Conservation (phyloP, 768 basidiomycete genomes). For the Auriculariales sp. region DNA sequence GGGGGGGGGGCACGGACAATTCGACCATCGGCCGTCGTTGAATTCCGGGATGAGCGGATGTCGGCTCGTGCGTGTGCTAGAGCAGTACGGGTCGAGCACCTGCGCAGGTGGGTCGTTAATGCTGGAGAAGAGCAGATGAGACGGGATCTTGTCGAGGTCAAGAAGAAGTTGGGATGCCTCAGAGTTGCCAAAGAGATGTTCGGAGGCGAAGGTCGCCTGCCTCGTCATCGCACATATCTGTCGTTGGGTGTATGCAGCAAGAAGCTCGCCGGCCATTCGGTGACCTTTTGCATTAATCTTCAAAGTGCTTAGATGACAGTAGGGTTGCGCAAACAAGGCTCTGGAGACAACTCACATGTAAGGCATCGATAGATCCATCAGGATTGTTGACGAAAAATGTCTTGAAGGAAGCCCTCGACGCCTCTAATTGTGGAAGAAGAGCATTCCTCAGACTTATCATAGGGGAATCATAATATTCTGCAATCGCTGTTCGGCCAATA, state of each 20-base stretch:
- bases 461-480: slow-evolving; percentile 5
- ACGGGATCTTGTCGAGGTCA: slow-evolving; percentile 4
- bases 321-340: not conserved
- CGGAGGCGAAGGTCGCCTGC: not conserved
- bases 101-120: not conserved
- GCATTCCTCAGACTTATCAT: slow-evolving; percentile 6
- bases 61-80: slow-evolving; percentile 2
- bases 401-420: not conserved
- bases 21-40: slow-evolving; percentile 5
- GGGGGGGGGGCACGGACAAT: not conserved
- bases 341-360: slow-evolving; percentile 3
- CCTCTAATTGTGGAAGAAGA: slow-evolving; percentile 4
- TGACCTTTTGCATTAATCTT: slow-evolving; percentile 1
- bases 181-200: not conserved
- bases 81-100: not conserved
- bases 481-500: not conserved
- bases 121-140: not conserved
- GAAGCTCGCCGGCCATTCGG: slow-evolving; percentile 4
- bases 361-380: slow-evolving; percentile 1
- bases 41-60: slow-evolving; percentile 4
- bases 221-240: slow-evolving; percentile 4
- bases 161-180: not conserved
- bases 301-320: not conserved
- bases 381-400: slow-evolving; percentile 1
- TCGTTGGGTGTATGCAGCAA: slow-evolving; percentile 5